Percentiles rank a stretch among this genome's conserved stretches.
phyloP scores from a whole-genome alignment of 2,329 filamentous ascomycete genomes.

The Aspergillus hortae region DNA sequence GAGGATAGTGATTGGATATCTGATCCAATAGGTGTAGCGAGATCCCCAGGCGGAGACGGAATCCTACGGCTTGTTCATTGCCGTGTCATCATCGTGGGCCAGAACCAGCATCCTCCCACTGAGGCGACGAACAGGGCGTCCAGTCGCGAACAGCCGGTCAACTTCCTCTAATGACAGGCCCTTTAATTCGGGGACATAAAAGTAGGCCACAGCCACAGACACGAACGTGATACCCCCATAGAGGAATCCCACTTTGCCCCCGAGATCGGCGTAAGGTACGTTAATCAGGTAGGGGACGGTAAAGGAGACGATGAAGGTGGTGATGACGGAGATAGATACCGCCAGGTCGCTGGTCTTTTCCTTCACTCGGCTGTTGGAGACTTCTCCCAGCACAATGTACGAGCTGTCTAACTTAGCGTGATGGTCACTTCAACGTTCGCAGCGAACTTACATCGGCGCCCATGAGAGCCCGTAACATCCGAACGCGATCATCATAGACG shows the following conservation, averaged over 20 bases:
- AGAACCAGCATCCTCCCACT: neutral
- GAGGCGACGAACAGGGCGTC: neutral
- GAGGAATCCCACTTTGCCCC: neutral
- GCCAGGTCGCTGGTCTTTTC: neutral
- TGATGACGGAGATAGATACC: neutral
- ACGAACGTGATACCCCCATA: neutral
- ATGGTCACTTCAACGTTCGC: neutral
- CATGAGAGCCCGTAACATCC: neutral
- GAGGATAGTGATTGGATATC: too few species aligned
- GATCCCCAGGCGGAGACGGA: too few species aligned
- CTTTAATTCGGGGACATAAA: neutral
- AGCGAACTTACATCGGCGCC: neutral
- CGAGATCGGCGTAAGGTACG: neutral
- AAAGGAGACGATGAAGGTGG: neutral
- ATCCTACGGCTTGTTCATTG: too few species aligned
- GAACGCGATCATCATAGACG: neutral
- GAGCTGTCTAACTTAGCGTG: neutral
- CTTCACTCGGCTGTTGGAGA: neutral
- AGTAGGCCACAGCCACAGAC: neutral
- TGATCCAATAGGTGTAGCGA: too few species aligned
- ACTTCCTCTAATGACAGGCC: neutral
- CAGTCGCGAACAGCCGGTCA: neutral
- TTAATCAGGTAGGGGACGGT: neutral
- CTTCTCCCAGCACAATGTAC: neutral
- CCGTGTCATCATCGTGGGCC: too few species aligned